phyloP scores from a whole-genome alignment of 495 filamentous ascomycete genomes.

The Glarea lozoyensis region DNA sequence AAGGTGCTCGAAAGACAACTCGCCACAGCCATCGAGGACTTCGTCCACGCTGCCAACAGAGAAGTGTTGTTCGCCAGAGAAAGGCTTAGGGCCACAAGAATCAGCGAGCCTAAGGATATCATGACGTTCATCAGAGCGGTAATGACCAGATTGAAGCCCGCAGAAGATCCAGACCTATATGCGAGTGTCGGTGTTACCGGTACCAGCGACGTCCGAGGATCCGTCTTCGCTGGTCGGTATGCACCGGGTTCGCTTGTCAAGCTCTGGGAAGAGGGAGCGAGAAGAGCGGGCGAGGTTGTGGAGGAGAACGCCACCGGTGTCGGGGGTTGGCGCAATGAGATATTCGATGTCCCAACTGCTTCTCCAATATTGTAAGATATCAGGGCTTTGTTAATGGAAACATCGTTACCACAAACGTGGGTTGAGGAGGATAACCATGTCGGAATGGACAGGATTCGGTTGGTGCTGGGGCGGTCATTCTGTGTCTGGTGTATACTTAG shows the following conservation, averaged over 20 bases:
- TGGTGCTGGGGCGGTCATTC: too few relatives aligned
- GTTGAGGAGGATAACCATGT: too few relatives aligned
- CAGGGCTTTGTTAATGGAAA: too few relatives aligned
- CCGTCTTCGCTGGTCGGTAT: conserved; percentile 76
- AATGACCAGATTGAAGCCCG: conserved; percentile 59
- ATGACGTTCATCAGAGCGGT: conserved; percentile 76
- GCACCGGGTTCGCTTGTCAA: conserved; percentile 82
- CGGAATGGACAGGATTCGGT: too few relatives aligned
- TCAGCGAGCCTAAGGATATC: conserved; percentile 72
- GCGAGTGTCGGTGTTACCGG: conserved; percentile 53
- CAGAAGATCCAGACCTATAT: conserved; percentile 65
- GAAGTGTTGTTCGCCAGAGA: conserved; percentile 83
- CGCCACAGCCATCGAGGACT: conserved; percentile 57
- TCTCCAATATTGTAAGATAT: too few relatives aligned
- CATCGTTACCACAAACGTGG: too few relatives aligned
- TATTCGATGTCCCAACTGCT: conserved; percentile 61
- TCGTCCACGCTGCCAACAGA: conserved; percentile 64
- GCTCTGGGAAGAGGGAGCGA: conserved; percentile 75
- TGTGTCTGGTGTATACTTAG: too few relatives aligned
- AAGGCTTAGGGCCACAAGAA: conserved; percentile 72
- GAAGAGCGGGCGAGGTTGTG: conserved; percentile 51
- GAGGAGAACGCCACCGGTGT: conserved; percentile 52
- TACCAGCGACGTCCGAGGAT: conserved; percentile 23
- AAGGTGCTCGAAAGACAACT: conserved; percentile 72
- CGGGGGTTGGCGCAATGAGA: conserved; percentile 83